Percentiles rank a stretch among this genome's conserved stretches.
phyloP scores from a whole-genome alignment of 495 filamentous ascomycete genomes.

The Hypoxylon rickii region DNA sequence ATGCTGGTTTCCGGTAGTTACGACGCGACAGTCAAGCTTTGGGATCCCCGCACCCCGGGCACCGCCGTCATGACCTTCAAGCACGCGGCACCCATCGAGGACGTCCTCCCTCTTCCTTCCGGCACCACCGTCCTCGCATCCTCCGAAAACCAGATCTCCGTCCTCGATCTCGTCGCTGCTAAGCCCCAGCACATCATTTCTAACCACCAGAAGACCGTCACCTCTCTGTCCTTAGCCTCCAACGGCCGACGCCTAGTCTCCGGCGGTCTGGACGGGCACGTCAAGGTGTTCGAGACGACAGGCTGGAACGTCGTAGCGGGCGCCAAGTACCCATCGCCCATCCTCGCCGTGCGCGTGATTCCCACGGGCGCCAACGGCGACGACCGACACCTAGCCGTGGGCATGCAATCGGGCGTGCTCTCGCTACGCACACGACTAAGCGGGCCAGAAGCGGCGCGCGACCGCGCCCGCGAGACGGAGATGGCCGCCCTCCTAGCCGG shows the following conservation, averaged over 20 bases:
- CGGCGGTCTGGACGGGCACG: constrained; percentile 89
- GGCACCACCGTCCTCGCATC: constrained; percentile 86
- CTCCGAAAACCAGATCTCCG: constrained; percentile 83
- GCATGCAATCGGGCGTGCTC: constrained; percentile 88
- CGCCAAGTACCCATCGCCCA: constrained; percentile 87
- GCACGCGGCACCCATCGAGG: constrained; percentile 84
- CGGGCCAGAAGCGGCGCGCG: constrained; percentile 71
- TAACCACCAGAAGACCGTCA: constrained; percentile 98
- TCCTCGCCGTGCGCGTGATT: constrained; percentile 80
- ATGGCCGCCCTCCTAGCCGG: constrained; percentile 85
- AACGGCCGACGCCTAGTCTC: constrained; percentile 78
- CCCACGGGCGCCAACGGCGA: constrained; percentile 68
- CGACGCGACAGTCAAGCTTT: constrained; percentile 89
- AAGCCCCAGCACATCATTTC: constrained; percentile 82
- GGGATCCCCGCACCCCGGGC: constrained; percentile 79
- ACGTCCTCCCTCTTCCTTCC: constrained; percentile 79
- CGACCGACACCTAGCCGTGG: constrained; percentile 86
- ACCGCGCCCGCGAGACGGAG: constrained; percentile 77
- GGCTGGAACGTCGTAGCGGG: constrained; percentile 92
- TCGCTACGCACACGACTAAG: constrained; percentile 85
- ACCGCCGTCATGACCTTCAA: constrained; percentile 85
- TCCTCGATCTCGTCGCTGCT: constrained; percentile 93
- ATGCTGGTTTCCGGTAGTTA: constrained; percentile 87
- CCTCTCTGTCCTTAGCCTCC: constrained; percentile 75
- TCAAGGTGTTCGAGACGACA: constrained; percentile 93